Base-by-base conservation (phyloP, 2,329 filamentous ascomycete species). In the Alternaria sp. region DNA sequence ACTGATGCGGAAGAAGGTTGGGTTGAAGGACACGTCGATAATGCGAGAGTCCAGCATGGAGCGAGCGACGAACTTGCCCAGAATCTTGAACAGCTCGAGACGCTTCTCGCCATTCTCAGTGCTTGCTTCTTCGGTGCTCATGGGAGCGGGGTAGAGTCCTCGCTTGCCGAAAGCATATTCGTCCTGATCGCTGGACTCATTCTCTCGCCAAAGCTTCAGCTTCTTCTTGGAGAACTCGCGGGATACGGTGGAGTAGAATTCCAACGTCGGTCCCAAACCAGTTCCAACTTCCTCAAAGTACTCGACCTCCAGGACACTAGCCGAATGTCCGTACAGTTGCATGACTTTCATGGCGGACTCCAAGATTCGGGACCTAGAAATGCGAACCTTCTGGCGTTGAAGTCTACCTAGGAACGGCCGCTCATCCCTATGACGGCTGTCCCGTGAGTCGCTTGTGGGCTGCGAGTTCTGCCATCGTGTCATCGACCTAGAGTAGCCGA, bases 241-340 rank as follows among this genome's bases (percentile, higher is more conserved):
- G 0, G 96, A 99, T 2, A 98, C 95, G 0, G 93, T 97, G 0
- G 96, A 97, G 81, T 99, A 99, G 79, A 99, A 99, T 78, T 99
- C 96, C 14, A 99, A 86, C 0, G 96, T 99, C 5, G 96, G 96
- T 0, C 96, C 96, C 49, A 99, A 86, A 50, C 96, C 96, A 23
- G 96, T 99, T 60, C 96, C 96, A 21, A 99, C 96, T 81, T 99
- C 96, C 74, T 98, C 96, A 71, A 99, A 99, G 76, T 99, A 99
- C 75, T 99, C 96, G 2, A 99, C 95, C 76, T 99, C 96, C 1
- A 99, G 83, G 26, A 98, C 92, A 78, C 95, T 98, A 63, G 97
- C 93, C 1, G 95, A 97, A n/a, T 93, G 93, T 1, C 96, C 96
- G 74, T 99, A 99, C 3, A 98, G 87, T 72, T 99, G 95, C 95